phyloP scores from a whole-genome alignment of 305 asterid species.

The Fraxinus paxiana region DNA sequence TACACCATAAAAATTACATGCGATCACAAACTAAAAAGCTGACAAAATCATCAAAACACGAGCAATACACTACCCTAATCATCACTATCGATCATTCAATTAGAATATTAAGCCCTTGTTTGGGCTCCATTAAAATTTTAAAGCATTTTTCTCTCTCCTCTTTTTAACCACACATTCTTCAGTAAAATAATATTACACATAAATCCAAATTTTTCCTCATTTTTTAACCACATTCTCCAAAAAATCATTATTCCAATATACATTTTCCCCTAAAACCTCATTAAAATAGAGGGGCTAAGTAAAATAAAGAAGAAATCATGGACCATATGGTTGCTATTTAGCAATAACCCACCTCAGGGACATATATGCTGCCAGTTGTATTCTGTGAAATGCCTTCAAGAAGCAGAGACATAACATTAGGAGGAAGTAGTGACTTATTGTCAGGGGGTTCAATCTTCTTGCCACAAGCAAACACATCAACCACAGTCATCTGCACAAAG shows the following conservation, averaged over 20 bases:
- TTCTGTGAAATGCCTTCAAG: constrained; percentile 80
- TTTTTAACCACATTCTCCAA: too few species aligned
- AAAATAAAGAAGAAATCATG: neutral
- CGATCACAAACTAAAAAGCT: neutral
- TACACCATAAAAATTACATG: neutral
- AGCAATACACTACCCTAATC: neutral
- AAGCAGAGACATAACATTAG: constrained; percentile 49
- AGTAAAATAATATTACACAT: too few species aligned
- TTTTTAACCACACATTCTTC: too few species aligned
- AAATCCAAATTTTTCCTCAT: too few species aligned
- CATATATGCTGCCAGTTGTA: constrained; percentile 82
- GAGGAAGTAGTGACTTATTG: constrained; percentile 52
- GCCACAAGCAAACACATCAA: constrained; percentile 62
- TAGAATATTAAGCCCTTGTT: neutral
- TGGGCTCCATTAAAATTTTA: too few species aligned
- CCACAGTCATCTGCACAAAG: constrained; percentile 76
- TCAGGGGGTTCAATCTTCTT: constrained; percentile 57
- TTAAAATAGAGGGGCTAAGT: too few species aligned
- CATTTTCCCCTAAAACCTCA: too few species aligned
- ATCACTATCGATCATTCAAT: neutral
- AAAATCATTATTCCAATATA: too few species aligned
- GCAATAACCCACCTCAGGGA: constrained; percentile 63
- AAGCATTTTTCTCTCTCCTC: too few species aligned
- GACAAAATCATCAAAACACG: neutral
- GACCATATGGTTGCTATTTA: neutral